A percentile compares a stretch with the other conserved stretches of the same genome.
Conservation (phyloP, 176 grass and related monocot species). For the Chloris gayana region DNA sequence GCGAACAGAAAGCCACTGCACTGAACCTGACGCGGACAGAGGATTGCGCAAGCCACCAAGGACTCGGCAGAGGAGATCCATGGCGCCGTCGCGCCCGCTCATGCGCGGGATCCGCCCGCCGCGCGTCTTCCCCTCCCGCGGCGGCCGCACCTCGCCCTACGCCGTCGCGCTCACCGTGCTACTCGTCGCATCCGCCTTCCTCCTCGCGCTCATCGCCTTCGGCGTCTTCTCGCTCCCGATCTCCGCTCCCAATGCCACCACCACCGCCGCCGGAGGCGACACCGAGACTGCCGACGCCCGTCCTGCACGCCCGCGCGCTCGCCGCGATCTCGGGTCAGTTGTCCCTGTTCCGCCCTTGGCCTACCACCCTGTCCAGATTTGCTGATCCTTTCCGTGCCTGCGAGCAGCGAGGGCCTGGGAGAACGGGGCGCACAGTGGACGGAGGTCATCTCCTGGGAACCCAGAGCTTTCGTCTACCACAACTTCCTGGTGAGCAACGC, state of each 20-base stretch:
- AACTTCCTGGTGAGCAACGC: slow-evolving; percentile 69
- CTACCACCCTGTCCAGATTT: neutral
- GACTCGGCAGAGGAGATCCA: neutral
- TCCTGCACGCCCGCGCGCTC: slow-evolving; percentile 18
- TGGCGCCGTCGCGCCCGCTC: slow-evolving; percentile 69
- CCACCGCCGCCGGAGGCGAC: neutral
- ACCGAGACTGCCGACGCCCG: slow-evolving; percentile 8
- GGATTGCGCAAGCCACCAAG: too few relatives aligned
- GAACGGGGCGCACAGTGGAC: slow-evolving; percentile 88
- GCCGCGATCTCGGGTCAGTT: slow-evolving; percentile 49
- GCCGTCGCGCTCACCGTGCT: slow-evolving; percentile 58
- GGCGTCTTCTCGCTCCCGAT: slow-evolving; percentile 78
- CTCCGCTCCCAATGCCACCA: slow-evolving; percentile 25
- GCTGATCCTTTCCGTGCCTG: neutral
- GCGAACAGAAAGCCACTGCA: neutral
- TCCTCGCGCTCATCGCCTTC: slow-evolving; percentile 81
- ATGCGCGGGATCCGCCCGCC: slow-evolving; percentile 66
- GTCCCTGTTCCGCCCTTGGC: neutral
- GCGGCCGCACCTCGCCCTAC: slow-evolving; percentile 56
- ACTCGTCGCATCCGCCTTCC: slow-evolving; percentile 53
- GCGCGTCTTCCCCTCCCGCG: slow-evolving; percentile 52
- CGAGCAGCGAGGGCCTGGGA: slow-evolving; percentile 61
- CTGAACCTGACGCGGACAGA: neutral
- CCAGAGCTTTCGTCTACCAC: slow-evolving; percentile 82
- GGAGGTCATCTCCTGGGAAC: slow-evolving; percentile 95